A percentile compares a stretch with the other conserved stretches of the same genome.
Evolutionary conservation across 2,329 filamentous ascomycete genomes (phyloP).

Genomic region (Ophiostoma piceae): DNA sequence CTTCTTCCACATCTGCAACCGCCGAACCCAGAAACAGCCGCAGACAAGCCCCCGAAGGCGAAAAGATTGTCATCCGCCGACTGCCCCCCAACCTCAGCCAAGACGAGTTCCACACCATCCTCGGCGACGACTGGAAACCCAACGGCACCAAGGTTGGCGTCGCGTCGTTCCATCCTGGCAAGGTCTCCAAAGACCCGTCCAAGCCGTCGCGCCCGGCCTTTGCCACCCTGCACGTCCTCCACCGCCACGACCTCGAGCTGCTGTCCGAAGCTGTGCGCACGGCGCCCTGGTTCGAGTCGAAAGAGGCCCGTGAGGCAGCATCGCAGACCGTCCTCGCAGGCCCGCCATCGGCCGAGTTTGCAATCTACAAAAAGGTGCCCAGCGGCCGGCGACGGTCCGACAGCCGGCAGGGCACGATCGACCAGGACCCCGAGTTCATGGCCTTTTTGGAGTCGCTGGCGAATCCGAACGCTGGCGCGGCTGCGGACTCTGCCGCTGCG

Average conservation of each 20-base stretch:
- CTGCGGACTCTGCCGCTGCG: constrained; percentile 31
- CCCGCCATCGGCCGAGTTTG: constrained; percentile 73
- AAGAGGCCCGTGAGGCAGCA: constrained; percentile 67
- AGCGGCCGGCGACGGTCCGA: constrained; percentile 65
- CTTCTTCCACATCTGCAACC: not conserved
- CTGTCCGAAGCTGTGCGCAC: constrained; percentile 67
- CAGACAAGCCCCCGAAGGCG: constrained; percentile 45
- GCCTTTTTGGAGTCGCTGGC: constrained; percentile 84
- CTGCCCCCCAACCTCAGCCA: constrained; percentile 81
- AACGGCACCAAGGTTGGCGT: constrained; percentile 83
- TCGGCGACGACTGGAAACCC: constrained; percentile 76
- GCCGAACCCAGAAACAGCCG: not conserved
- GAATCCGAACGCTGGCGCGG: constrained; percentile 48
- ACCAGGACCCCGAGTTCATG: constrained; percentile 94
- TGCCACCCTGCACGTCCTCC: constrained; percentile 77
- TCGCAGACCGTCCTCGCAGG: constrained; percentile 68
- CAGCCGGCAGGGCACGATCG: constrained; percentile 85
- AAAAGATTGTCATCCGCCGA: constrained; percentile 80
- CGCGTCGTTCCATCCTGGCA: constrained; percentile 61
- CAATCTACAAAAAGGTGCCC: constrained; percentile 78
- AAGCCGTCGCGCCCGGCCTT: constrained; percentile 77
- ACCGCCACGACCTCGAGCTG: constrained; percentile 58
- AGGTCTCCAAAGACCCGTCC: constrained; percentile 77
- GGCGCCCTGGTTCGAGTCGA: constrained; percentile 72
- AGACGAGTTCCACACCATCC: constrained; percentile 63